These are phyloP conservation scores for Gymnopilus junonius DNA, from an alignment of 768 basidiomycete genomes.

Conservation along the genomic window DNA sequence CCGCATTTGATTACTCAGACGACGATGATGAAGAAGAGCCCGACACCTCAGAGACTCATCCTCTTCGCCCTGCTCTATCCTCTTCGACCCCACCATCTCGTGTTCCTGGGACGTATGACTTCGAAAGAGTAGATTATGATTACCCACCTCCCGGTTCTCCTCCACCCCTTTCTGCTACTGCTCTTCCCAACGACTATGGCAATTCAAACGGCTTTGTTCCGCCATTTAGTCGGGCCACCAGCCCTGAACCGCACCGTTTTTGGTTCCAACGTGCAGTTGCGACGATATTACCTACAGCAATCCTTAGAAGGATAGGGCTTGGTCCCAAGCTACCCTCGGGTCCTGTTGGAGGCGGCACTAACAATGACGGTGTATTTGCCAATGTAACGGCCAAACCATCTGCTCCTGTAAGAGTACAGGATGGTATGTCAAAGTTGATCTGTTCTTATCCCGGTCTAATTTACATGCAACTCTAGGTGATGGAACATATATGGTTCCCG, in stretches of 20 bases:
- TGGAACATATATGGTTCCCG: constrained; percentile 76
- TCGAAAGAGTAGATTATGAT: constrained; percentile 80
- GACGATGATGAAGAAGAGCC: constrained; percentile 65
- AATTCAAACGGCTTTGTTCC: constrained; percentile 79
- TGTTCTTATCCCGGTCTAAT: neutral
- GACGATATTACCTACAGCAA: constrained; percentile 57
- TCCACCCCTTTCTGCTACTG: constrained; percentile 62
- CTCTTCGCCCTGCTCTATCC: constrained; percentile 48
- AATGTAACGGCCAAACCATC: constrained; percentile 92
- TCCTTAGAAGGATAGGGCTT: constrained; percentile 51
- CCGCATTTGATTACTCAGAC: constrained; percentile 83
- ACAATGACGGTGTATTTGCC: constrained; percentile 92
- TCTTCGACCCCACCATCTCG: constrained; percentile 33
- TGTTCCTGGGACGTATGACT: constrained; percentile 65
- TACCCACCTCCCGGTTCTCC: constrained; percentile 86
- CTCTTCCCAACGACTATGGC: constrained; percentile 72
- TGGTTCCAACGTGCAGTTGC: constrained; percentile 64
- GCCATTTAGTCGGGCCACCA: constrained; percentile 39
- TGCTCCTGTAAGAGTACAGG: constrained; percentile 57
- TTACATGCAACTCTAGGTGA: constrained; percentile 52
- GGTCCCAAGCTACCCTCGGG: constrained; percentile 41
- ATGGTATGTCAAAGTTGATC: constrained; percentile 49
- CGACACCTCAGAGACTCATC: constrained; percentile 55
- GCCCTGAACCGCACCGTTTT: constrained; percentile 38
- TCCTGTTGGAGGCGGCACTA: constrained; percentile 64